Evolutionary conservation across 1,284 basidiomycete species (phyloP).

Genomic region (Sparassis latifolia): DNA sequence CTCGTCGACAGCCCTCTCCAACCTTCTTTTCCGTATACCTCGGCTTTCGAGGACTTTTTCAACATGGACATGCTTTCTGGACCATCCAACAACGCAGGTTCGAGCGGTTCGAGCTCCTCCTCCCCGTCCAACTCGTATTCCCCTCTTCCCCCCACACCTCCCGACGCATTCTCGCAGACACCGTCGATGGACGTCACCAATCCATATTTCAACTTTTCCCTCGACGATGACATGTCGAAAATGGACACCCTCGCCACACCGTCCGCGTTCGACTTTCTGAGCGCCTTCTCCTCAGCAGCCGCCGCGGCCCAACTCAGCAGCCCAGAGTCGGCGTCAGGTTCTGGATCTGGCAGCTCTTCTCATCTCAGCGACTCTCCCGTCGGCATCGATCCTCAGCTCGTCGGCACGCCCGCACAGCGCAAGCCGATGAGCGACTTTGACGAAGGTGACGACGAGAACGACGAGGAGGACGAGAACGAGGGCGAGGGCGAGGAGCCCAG

Average conservation of each 20-base stretch:
- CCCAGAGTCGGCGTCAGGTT: constrained; percentile 16
- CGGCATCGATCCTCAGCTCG: constrained; percentile 50
- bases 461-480: constrained; percentile 16
- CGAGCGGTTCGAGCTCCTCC: constrained; percentile 29
- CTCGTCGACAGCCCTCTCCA: constrained; percentile 26
- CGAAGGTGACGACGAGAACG: constrained; percentile 16
- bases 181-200: constrained; percentile 24
- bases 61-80: constrained; percentile 38
- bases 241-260: constrained; percentile 24
- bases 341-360: constrained; percentile 14
- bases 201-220: constrained; percentile 34
- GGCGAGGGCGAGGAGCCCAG: constrained; percentile 12
- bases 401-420: constrained; percentile 37
- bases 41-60: constrained; percentile 42
- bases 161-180: constrained; percentile 11
- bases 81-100: constrained; percentile 18
- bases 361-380: constrained; percentile 23
- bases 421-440: constrained; percentile 29
- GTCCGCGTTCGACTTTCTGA: constrained; percentile 34
- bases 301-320: constrained; percentile 17
- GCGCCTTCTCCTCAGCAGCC: constrained; percentile 14
- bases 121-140: constrained; percentile 29
- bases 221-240: constrained; percentile 38
- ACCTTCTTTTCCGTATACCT: constrained; percentile 18
- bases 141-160: constrained; percentile 23